phyloP scores from a whole-genome alignment of 148 eudicot species.

The Rhododendron mucronatum region DNA sequence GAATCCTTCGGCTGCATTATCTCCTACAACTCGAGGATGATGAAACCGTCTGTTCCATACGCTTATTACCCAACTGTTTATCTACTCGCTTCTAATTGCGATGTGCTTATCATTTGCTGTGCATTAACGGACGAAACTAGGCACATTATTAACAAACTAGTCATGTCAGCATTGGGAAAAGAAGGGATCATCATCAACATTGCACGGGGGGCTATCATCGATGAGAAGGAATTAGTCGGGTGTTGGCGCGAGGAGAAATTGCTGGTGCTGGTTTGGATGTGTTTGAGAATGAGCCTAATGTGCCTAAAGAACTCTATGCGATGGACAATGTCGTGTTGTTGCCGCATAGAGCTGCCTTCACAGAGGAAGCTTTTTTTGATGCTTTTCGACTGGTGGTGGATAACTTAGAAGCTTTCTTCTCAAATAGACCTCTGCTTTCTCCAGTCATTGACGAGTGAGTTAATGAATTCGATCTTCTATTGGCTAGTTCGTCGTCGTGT shows the following conservation, averaged over 20 bases:
- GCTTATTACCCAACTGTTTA: slow-evolving; percentile 24
- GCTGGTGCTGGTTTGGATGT: slow-evolving; percentile 83
- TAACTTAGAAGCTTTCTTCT: slow-evolving; percentile 66
- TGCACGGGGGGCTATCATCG: slow-evolving; percentile 56
- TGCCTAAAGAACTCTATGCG: slow-evolving; percentile 45
- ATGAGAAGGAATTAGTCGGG: slow-evolving; percentile 50
- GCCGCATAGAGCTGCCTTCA: slow-evolving; percentile 53
- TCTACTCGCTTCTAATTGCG: slow-evolving; percentile 40
- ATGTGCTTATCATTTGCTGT: slow-evolving; percentile 52
- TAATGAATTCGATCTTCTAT: not conserved
- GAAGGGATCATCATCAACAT: slow-evolving; percentile 54
- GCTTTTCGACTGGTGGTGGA: slow-evolving; percentile 31
- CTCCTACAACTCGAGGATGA: slow-evolving; percentile 49
- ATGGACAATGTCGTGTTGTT: slow-evolving; percentile 66
- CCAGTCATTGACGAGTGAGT: slow-evolving; percentile 23
- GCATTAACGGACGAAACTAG: slow-evolving; percentile 59
- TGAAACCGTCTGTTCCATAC: slow-evolving; percentile 39
- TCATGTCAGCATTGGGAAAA: slow-evolving; percentile 51
- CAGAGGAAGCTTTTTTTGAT: slow-evolving; percentile 39
- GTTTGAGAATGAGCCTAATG: slow-evolving; percentile 62
- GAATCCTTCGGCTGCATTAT: slow-evolving; percentile 56
- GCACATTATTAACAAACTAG: slow-evolving; percentile 52
- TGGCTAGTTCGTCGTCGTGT: not conserved
- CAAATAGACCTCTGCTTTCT: slow-evolving; percentile 39
- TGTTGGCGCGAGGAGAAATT: slow-evolving; percentile 44